Evolutionary conservation across 768 basidiomycete genomes (phyloP), one percentile per base, ranked within the genome.

Genomic region (Boletus speciosus): DNA sequence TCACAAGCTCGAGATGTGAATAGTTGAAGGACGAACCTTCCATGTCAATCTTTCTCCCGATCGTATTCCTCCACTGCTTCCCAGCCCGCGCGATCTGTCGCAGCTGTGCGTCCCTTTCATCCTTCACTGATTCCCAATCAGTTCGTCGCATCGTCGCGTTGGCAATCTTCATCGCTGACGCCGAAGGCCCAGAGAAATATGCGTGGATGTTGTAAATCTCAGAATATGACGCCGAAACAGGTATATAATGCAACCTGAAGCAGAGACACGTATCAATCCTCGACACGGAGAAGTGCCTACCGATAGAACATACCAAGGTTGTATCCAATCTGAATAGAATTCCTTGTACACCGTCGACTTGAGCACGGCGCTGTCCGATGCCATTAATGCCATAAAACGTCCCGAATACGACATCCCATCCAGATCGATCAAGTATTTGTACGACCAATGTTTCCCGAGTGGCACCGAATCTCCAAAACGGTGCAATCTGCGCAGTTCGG

Each of bases 391-490:
- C 79, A 93, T 84, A 69, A 97, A 94, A 12, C 93, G 79, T 3
- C 87, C 95, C 27, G 88, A 93, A 70, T 98, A 98, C 19, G 90
- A 87, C 90, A 94, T 95, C 15, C 96, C 95, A 64, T 97, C 95
- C 52, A 98, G 71, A 70, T 98, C 95, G 57, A 95, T 72, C 35
- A 96, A 77, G 65, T 95, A 93, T 74, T 97, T 96, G 76, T 94
- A 92, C 54, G 85, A 76, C 95, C 95, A 98, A 64, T 93, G 88
- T 51, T 84, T 80, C 6, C 91, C 91, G 1, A 98, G 74, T 3
- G 88, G 86, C 1, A 90, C 92, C 1, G 88, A 76, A 48, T 89
- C 82, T 11, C 79, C 82, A 60, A 90, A 86, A 32, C 88, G 80
- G 66, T 90, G 85, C 35, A 79, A 75, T 55, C 75, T 70, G 58